These are phyloP conservation scores for Rhododendron simsii DNA, from an alignment of 148 eudicot genomes.

Conservation along the genomic window DNA sequence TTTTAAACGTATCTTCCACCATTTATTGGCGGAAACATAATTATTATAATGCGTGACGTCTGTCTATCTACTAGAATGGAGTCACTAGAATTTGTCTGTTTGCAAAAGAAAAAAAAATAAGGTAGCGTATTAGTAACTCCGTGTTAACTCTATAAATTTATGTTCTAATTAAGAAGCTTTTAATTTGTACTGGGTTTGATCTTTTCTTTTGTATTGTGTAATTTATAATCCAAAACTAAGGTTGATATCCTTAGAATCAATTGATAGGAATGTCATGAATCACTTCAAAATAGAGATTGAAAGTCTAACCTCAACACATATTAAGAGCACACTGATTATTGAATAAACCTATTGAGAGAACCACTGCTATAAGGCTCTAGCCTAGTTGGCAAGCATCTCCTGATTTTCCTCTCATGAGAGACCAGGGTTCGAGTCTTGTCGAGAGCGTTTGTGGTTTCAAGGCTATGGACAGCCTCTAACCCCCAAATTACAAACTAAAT, in stretches of 20 bases:
- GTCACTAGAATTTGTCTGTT: background rate
- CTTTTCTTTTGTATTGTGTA: background rate
- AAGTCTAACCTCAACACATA: background rate
- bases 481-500: too few relatives aligned
- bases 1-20: background rate
- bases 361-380: background rate
- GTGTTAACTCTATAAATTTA: background rate
- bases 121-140: background rate
- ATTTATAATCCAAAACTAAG: background rate
- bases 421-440: too few relatives aligned
- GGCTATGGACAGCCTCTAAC: too few relatives aligned
- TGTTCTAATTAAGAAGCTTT: background rate
- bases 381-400: too few relatives aligned
- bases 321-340: background rate
- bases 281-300: background rate
- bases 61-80: background rate
- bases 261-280: background rate
- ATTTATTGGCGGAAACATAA: background rate
- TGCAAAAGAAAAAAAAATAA: background rate
- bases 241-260: background rate
- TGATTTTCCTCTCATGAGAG: too few relatives aligned
- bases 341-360: background rate
- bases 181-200: background rate
- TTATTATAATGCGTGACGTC: background rate
- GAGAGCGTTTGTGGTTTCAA: too few relatives aligned